Conservation (phyloP, 2,329 filamentous ascomycete genomes). For the Apiospora pterosperma region DNA sequence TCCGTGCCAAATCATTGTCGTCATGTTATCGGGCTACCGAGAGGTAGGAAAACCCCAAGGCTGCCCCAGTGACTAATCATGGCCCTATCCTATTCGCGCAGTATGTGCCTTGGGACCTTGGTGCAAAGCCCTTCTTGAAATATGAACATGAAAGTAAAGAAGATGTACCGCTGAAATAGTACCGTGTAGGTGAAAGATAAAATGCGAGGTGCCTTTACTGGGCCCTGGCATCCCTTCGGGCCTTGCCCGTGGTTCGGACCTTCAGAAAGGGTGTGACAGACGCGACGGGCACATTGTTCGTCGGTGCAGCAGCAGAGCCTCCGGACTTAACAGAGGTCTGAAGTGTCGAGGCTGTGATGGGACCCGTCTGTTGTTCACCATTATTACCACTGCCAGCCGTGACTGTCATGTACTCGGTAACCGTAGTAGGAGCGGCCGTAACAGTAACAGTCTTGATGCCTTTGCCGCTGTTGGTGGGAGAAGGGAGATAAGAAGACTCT, state of each 20-base stretch:
- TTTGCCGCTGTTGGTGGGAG: not conserved
- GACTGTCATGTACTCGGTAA: constrained; percentile 35
- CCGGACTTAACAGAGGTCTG: constrained; percentile 6
- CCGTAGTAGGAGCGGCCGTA: constrained; percentile 35
- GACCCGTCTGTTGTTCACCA: constrained; percentile 3
- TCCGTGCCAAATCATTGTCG: not conserved
- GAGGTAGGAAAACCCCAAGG: not conserved
- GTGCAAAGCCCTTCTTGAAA: not conserved
- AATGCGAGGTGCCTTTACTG: not conserved
- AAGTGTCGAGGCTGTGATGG: constrained; percentile 10
- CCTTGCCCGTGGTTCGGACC: constrained; percentile 21
- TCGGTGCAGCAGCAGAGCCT: constrained; percentile 3
- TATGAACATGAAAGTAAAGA: not conserved
- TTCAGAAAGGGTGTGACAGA: constrained; percentile 23
- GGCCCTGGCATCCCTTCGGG: constrained; percentile 12
- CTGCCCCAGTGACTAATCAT: not conserved
- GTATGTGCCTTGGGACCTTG: not conserved
- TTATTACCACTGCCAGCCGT: constrained; percentile 21
- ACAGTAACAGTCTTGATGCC: constrained; percentile 39
- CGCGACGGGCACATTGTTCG: constrained; percentile 3
- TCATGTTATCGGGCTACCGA: not conserved
- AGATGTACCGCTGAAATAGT: not conserved
- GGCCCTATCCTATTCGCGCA: not conserved
- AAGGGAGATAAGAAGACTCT: not conserved
- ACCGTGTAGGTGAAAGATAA: not conserved